Conservation (phyloP, 2,329 filamentous ascomycete species). For the Sclerotinia trifoliorum region DNA sequence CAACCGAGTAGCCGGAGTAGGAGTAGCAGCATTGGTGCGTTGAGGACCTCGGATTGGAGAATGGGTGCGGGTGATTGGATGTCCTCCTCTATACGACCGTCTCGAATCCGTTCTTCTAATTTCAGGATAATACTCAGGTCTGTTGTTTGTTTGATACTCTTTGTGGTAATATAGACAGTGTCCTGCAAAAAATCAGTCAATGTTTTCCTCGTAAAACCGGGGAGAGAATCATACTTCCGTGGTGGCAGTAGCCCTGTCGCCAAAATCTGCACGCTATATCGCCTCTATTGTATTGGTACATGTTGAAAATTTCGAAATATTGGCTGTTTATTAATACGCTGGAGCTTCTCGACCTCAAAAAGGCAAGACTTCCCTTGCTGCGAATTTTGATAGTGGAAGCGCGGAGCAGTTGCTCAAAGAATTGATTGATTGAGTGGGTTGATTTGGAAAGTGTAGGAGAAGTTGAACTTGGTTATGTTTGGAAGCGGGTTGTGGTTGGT, state of each 20-base stretch:
- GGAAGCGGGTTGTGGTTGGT: not conserved
- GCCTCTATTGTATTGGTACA: not conserved
- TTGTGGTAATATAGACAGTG: not conserved
- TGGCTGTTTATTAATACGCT: too few species aligned
- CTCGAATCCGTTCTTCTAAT: not conserved
- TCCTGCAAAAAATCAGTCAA: not conserved
- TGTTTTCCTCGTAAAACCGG: not conserved
- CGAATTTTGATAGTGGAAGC: not conserved
- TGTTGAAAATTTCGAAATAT: not conserved
- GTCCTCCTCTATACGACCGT: too few species aligned
- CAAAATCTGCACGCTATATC: not conserved
- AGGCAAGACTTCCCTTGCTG: not conserved
- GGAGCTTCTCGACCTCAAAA: not conserved
- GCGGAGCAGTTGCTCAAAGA: too few species aligned
- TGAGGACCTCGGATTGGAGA: too few species aligned
- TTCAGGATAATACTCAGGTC: too few species aligned
- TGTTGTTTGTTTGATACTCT: not conserved
- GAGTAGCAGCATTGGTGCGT: not conserved
- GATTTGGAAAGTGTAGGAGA: not conserved
- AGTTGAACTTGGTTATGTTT: not conserved
- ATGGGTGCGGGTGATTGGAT: not conserved
- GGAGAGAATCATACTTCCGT: not conserved
- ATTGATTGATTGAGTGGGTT: not conserved
- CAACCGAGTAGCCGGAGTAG: not conserved
- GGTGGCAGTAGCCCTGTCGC: not conserved